Conservation (phyloP, 2,329 filamentous ascomycete genomes). For the Aureobasidium vineae region DNA sequence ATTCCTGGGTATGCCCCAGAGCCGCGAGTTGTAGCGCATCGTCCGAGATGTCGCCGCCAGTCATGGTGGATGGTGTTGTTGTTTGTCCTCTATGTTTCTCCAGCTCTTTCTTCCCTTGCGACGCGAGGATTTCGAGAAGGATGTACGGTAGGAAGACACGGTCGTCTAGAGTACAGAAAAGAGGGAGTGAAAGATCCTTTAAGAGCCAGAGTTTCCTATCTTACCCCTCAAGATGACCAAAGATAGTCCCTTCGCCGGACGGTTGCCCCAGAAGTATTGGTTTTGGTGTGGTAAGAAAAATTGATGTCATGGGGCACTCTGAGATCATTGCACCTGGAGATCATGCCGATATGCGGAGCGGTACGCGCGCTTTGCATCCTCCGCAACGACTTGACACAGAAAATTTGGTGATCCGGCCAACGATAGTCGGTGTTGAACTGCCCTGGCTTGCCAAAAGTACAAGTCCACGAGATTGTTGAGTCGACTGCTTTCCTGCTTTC, state of each 20-base stretch:
- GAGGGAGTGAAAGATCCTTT: constrained; percentile 7
- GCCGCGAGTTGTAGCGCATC: constrained; percentile 51
- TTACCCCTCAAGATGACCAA: constrained; percentile 23
- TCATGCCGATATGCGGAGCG: constrained; percentile 18
- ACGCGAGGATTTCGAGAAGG: neutral
- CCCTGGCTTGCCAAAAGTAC: neutral
- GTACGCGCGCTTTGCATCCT: constrained; percentile 16
- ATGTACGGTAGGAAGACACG: neutral
- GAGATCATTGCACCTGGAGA: neutral
- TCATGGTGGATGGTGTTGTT: constrained; percentile 18
- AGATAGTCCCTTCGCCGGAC: constrained; percentile 13
- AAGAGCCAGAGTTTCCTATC: constrained; percentile 1
- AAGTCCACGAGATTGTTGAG: constrained; percentile 8
- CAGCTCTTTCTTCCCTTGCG: constrained; percentile 9
- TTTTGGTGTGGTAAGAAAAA: constrained; percentile 16
- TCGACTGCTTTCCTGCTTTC: neutral
- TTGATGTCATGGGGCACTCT: constrained; percentile 13
- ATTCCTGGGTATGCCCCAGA: constrained; percentile 58
- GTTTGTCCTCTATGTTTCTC: neutral
- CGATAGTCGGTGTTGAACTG: neutral
- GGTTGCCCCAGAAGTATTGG: constrained; percentile 19
- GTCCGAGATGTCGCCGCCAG: constrained; percentile 39
- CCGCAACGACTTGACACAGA: constrained; percentile 22
- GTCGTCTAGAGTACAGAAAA: neutral
- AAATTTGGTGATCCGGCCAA: neutral